These are phyloP conservation scores for Apiotrichum siamense DNA, from an alignment of 1,284 basidiomycete species.

Conservation along the genomic window DNA sequence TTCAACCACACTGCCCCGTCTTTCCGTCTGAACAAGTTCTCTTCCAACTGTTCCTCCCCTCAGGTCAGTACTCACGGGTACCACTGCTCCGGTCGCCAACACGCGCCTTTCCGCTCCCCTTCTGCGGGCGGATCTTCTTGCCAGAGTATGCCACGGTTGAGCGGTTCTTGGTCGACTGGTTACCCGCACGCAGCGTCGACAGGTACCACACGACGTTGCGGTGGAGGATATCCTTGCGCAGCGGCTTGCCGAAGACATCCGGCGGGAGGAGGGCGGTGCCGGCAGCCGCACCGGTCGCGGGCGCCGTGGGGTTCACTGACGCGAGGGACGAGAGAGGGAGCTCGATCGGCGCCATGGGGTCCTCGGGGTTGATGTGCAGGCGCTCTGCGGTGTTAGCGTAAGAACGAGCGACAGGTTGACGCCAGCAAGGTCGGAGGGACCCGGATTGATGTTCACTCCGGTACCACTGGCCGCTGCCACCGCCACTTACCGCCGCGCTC, in stretches of 20 bases:
- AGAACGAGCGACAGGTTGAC: neutral
- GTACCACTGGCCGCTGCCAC: neutral
- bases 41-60: too few species aligned
- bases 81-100: constrained; percentile 83
- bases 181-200: constrained; percentile 68
- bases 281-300: constrained; percentile 13
- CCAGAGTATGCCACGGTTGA: constrained; percentile 84
- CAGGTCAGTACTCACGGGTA: constrained; percentile 54
- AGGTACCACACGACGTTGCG: constrained; percentile 85
- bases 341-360: constrained; percentile 24
- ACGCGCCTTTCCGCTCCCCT: constrained; percentile 84
- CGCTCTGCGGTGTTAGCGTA: constrained; percentile 6
- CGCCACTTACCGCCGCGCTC: constrained; percentile 10
- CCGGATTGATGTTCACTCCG: too few species aligned
- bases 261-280: constrained; percentile 35
- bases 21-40: too few species aligned
- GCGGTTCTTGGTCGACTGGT: constrained; percentile 69
- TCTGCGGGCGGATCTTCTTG: constrained; percentile 82
- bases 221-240: constrained; percentile 88
- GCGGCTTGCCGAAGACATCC: constrained; percentile 70
- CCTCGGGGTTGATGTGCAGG: constrained; percentile 8
- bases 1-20: too few species aligned
- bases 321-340: constrained; percentile 41
- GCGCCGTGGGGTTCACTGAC: constrained; percentile 30
- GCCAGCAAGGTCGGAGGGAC: neutral